A percentile compares a stretch with the other conserved stretches of the same genome.
Conservation (phyloP, 192 early-diverging fungal genomes). For the Backusella morwellensis region DNA sequence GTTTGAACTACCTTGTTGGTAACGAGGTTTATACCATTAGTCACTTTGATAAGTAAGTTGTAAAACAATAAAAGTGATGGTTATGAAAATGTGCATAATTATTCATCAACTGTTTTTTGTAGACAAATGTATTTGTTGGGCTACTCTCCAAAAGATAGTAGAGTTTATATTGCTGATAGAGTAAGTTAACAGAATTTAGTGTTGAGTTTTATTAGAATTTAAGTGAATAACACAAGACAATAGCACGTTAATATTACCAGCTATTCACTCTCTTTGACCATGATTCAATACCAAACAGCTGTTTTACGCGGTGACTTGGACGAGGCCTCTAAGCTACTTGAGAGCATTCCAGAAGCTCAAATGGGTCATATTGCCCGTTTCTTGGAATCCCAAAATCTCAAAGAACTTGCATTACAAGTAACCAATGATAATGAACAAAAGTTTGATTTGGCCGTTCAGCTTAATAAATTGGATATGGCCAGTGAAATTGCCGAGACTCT, state of each 20-base stretch:
- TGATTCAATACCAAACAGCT: slow-evolving; percentile 99
- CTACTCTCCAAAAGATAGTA: slow-evolving; percentile 91
- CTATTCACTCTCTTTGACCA: slow-evolving; percentile 86
- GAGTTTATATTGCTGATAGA: slow-evolving; percentile 92
- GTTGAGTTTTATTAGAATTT: neutral
- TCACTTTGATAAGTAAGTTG: slow-evolving; percentile 87
- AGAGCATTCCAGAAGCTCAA: slow-evolving; percentile 82
- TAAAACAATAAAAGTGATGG: neutral
- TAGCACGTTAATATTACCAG: slow-evolving; percentile 85
- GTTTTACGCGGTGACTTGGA: slow-evolving; percentile 91
- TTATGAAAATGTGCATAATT: neutral
- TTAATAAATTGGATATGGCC: slow-evolving; percentile 81
- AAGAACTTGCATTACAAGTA: slow-evolving; percentile 90
- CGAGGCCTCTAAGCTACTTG: slow-evolving; percentile 77
- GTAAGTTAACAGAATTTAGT: slow-evolving; percentile 21
- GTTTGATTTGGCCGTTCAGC: slow-evolving; percentile 92
- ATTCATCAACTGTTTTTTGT: neutral
- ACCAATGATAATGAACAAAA: slow-evolving; percentile 93
- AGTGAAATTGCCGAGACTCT: slow-evolving; percentile 81
- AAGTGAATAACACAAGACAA: neutral
- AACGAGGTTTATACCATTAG: slow-evolving; percentile 91
- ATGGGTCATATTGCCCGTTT: slow-evolving; percentile 92
- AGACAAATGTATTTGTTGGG: slow-evolving; percentile 89
- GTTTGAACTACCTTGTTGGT: slow-evolving; percentile 96
- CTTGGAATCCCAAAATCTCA: slow-evolving; percentile 89